A percentile compares a stretch with the other conserved stretches of the same genome.
These are phyloP conservation scores for Litsea cubeba DNA, from an alignment of 164 flowering plant species.

Conservation along the genomic window DNA sequence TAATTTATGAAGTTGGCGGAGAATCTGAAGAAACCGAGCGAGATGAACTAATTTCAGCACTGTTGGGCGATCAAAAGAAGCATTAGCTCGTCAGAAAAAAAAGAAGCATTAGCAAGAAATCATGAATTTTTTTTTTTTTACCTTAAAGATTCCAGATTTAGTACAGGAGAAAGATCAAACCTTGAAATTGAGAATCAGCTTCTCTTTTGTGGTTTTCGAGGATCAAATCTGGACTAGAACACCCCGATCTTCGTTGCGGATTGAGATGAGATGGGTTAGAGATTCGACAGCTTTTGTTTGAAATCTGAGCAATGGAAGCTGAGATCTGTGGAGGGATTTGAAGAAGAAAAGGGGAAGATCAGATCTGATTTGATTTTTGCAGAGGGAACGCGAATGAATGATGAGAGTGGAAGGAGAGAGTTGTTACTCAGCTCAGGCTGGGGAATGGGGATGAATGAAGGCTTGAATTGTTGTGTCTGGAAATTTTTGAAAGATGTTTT, in stretches of 20 bases:
- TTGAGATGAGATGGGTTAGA: background rate
- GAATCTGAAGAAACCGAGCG: background rate
- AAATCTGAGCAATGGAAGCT: background rate
- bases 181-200: background rate
- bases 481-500: too few species aligned
- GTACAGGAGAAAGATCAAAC: conserved; percentile 1
- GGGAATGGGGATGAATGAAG: too few species aligned
- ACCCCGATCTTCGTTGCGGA: conserved; percentile 5
- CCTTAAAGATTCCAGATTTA: background rate
- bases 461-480: too few species aligned
- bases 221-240: background rate
- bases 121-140: conserved; percentile 1
- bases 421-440: too few species aligned
- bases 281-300: background rate
- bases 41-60: background rate
- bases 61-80: background rate
- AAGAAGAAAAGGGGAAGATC: too few species aligned
- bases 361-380: too few species aligned
- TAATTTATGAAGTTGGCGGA: background rate
- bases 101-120: conserved; percentile 3
- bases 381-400: too few species aligned
- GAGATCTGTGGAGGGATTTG: background rate
- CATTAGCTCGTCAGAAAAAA: too few species aligned
- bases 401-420: too few species aligned
- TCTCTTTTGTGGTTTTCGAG: conserved; percentile 3